Percentiles rank a stretch among this genome's conserved stretches.
Conservation (phyloP, 73 alveolate species). For the Uronychia binucleata region DNA sequence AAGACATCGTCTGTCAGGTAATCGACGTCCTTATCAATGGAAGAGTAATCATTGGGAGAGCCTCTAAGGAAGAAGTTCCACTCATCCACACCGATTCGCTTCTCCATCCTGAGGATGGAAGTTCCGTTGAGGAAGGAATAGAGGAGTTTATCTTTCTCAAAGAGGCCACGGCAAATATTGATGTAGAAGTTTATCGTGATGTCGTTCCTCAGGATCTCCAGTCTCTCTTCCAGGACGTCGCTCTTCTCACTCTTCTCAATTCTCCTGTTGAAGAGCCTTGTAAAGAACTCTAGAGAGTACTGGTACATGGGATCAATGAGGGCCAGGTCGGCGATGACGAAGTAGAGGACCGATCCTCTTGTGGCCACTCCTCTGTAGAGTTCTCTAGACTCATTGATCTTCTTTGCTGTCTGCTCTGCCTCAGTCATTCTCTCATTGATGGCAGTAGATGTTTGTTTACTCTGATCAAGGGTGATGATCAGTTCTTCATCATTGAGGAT, state of each 20-base stretch:
- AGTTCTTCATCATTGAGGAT: constrained; percentile 98
- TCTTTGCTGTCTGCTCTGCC: constrained; percentile 97
- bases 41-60: constrained; percentile 64
- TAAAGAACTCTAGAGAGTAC: constrained; percentile 98
- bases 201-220: constrained; percentile 91
- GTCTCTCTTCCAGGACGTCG: constrained; percentile 86
- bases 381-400: constrained; percentile 93
- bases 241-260: constrained; percentile 93
- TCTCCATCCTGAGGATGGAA: constrained; percentile 80
- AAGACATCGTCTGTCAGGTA: constrained; percentile 37
- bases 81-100: constrained; percentile 83
- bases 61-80: constrained; percentile 98
- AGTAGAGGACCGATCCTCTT: constrained; percentile 98
- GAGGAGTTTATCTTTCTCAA: constrained; percentile 97
- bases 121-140: constrained; percentile 94
- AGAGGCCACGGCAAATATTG: constrained; percentile 99
- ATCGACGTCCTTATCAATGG: constrained; percentile 35
- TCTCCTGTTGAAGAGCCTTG: constrained; percentile 96
- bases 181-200: constrained; percentile 96
- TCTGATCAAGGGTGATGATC: constrained; percentile 96
- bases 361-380: constrained; percentile 95
- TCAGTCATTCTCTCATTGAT: constrained; percentile 94
- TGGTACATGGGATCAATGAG: constrained; percentile 98
- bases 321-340: constrained; percentile 97
- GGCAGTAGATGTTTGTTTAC: constrained; percentile 91